These are phyloP conservation scores for Brettanomyces sp. DNA, from an alignment of 805 yeast genomes.

Conservation along the genomic window DNA sequence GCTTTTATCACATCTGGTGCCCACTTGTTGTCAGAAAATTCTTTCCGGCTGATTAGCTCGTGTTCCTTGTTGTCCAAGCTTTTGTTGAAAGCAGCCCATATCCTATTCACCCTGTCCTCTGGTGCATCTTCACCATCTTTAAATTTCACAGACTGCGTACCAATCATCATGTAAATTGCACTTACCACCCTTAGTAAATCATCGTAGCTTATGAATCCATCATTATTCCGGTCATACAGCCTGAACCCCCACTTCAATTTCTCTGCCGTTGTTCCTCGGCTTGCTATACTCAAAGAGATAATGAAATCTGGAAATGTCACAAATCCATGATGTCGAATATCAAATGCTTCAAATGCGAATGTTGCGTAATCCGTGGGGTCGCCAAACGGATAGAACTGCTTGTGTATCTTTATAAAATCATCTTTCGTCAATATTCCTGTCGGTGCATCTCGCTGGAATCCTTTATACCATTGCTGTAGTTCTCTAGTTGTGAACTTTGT, in stretches of 20 bases:
- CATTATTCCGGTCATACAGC: slow-evolving; percentile 73
- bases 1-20: slow-evolving; percentile 75
- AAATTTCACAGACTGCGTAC: slow-evolving; percentile 73
- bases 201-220: slow-evolving; percentile 64
- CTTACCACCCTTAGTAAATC: slow-evolving; percentile 75
- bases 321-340: slow-evolving; percentile 66
- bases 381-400: slow-evolving; percentile 97
- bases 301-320: slow-evolving; percentile 92
- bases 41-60: slow-evolving; percentile 67
- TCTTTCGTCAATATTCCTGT: slow-evolving; percentile 77
- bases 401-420: slow-evolving; percentile 85
- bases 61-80: slow-evolving; percentile 63
- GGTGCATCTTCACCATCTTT: slow-evolving; percentile 91
- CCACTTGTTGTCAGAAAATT: slow-evolving; percentile 70
- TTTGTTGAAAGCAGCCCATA: slow-evolving; percentile 39
- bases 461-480: slow-evolving; percentile 97
- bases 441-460: slow-evolving; percentile 90
- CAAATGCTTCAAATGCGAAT: slow-evolving; percentile 82
- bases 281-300: slow-evolving; percentile 74
- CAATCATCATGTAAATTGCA: slow-evolving; percentile 91
- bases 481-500: slow-evolving; percentile 92
- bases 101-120: slow-evolving; percentile 73
- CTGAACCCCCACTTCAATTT: slow-evolving; percentile 85
- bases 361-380: slow-evolving; percentile 89
- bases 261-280: slow-evolving; percentile 78